Evolutionary conservation across 2,329 filamentous ascomycete genomes (phyloP).

Genomic region (Colletotrichum higginsianum): DNA sequence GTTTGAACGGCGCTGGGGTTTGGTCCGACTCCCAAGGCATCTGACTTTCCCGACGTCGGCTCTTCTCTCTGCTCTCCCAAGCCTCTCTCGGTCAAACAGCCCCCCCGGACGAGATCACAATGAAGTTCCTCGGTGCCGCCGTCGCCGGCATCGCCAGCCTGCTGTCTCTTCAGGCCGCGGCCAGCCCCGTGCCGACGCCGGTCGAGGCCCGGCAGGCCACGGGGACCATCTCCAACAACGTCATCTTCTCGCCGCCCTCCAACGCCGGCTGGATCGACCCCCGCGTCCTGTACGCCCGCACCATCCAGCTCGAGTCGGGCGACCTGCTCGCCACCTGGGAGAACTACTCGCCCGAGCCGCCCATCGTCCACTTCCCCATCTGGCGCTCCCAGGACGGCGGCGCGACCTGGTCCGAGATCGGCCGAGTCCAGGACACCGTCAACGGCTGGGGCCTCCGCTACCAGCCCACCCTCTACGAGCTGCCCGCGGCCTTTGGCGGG

Average conservation of each 20-base stretch:
- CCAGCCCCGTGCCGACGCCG: slow-evolving; percentile 33
- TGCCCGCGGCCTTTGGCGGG: slow-evolving; percentile 70
- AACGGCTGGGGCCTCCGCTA: slow-evolving; percentile 78
- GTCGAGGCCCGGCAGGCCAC: slow-evolving; percentile 37
- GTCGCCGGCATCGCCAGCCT: slow-evolving; percentile 34
- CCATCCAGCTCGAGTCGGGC: slow-evolving; percentile 59
- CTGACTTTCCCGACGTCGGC: background rate
- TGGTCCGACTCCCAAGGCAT: background rate
- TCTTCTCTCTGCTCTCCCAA: background rate
- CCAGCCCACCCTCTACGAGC: slow-evolving; percentile 77
- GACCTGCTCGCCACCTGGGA: slow-evolving; percentile 69
- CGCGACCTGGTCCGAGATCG: slow-evolving; percentile 74
- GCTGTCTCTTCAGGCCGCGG: slow-evolving; percentile 28
- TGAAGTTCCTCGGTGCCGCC: slow-evolving; percentile 34
- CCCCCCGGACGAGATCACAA: background rate
- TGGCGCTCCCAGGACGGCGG: slow-evolving; percentile 67
- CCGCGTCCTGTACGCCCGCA: slow-evolving; percentile 60
- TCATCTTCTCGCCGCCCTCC: slow-evolving; percentile 59
- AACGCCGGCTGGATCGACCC: slow-evolving; percentile 60
- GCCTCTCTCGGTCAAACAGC: background rate
- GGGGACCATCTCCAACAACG: slow-evolving; percentile 46
- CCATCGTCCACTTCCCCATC: slow-evolving; percentile 68
- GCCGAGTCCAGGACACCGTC: slow-evolving; percentile 73
- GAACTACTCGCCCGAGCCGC: slow-evolving; percentile 71
- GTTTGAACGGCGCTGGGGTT: background rate